Evolutionary conservation across 495 filamentous ascomycete species (phyloP), one percentile per base, ranked within the genome.

Genomic region (Podospora sp.): DNA sequence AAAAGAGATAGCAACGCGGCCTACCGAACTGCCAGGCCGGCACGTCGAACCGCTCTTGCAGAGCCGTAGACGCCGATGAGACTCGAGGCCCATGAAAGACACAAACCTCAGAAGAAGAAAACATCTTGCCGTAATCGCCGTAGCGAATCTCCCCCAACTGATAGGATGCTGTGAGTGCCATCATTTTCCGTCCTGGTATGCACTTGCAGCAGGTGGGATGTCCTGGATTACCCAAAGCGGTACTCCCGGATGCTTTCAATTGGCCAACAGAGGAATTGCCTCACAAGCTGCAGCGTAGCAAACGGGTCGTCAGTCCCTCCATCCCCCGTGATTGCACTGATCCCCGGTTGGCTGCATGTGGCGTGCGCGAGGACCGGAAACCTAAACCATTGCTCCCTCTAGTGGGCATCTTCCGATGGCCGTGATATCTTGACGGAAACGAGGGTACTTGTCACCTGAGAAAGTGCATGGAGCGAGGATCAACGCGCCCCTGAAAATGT

Each of bases 181-280:
- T 62, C 24, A 36, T 58, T 60, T 20, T 40, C 70, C 67, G 26
- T 56, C 65, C 60, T 65, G 50, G 67, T 49, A 24, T 16, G n/a
- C 20, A 60, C 56, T 61, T 62, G 63, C 40, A 60, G 63, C 35
- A 26, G 36, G 60, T 58, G 51, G 51, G 53, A 35, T 9, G 22
- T 50, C 20, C 26, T 65, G 69, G 67, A 62, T 65, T 69, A 26
- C 66, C 67, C 59, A 65, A 71, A 69, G 26, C 20, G 53, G 67
- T 20, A 35, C 11, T 26, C 14, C 69, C 69, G 69, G 22, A 22
- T 16, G 6, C 7, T n/a, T 21, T 26, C 40, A 4, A 68, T 68
- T 71, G 69, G 68, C 22, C 25, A 49, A 20, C 14, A 40, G 2
- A 0, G 20, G 49, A 24, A 27, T 60, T 63, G 59, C 60, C 33